These are phyloP conservation scores for Pythium sp. DNA, from an alignment of 352 stramenopile species.

Conservation along the genomic window DNA sequence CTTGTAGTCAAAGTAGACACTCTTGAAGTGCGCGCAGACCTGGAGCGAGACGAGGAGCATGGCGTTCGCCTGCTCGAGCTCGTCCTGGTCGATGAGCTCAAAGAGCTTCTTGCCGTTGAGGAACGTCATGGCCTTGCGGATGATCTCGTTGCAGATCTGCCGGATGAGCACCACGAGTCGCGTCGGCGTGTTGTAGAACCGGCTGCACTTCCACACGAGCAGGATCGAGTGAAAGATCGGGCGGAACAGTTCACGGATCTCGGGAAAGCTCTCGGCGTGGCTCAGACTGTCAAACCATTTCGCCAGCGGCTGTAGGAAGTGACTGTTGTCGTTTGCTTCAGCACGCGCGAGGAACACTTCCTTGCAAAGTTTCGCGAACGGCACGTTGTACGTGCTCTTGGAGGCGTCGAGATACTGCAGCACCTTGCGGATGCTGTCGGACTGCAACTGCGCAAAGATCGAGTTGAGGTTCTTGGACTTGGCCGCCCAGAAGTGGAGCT, in stretches of 20 bases:
- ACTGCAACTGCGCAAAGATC: conserved; percentile 91
- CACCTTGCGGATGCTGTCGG: conserved; percentile 79
- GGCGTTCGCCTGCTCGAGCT: conserved; percentile 65
- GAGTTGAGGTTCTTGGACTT: conserved; percentile 88
- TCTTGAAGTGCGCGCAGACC: conserved; percentile 89
- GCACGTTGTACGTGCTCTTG: conserved; percentile 90
- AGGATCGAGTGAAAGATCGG: conserved; percentile 88
- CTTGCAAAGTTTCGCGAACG: conserved; percentile 92
- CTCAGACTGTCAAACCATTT: conserved; percentile 57
- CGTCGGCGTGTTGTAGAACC: conserved; percentile 90
- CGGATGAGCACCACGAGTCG: conserved; percentile 86
- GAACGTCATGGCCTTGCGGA: conserved; percentile 65
- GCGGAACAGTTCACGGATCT: conserved; percentile 71
- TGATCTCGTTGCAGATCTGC: conserved; percentile 89
- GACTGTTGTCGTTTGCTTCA: conserved; percentile 86
- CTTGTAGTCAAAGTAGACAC: conserved; percentile 93
- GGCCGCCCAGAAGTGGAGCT: conserved; percentile 86
- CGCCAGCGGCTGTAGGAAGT: conserved; percentile 79
- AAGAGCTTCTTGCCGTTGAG: conserved; percentile 81
- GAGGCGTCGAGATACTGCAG: conserved; percentile 86
- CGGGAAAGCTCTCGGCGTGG: conserved; percentile 34
- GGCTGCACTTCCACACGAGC: conserved; percentile 89
- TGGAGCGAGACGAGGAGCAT: conserved; percentile 73
- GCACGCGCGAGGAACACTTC: conserved; percentile 86
- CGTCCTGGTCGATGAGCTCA: conserved; percentile 73